Base-by-base conservation (phyloP, 768 basidiomycete genomes). In the Mycena olivaceomarginata region DNA sequence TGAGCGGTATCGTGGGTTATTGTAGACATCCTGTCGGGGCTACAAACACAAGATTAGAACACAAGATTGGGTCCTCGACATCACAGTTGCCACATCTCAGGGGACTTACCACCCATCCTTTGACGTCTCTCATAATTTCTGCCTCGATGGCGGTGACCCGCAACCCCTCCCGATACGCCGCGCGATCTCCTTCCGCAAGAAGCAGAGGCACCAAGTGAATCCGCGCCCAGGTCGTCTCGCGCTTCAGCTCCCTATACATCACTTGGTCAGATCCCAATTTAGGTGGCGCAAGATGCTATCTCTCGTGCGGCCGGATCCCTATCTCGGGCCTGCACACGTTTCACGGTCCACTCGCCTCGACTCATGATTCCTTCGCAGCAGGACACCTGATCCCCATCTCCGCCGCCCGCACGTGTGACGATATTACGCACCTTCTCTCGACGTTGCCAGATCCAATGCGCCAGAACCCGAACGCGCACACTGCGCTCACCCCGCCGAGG, bases 151-250 rank as follows among this genome's bases (percentile, higher is more conserved):
- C 94, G 70, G 94, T 67, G 65, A 93, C 93, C n/a, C 96, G 97
- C 82, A 93, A 91, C 82, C 93, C 87, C 51, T 96, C 92, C 76
- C 96, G 91, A 88, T 96, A 97, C 72, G 91, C 89, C 84, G 98
- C 97, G 71, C 98, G 94, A 88, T 99, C 98, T 5, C 94, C 94
- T 85, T 99, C 98, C 51, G 98, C 98, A 80, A 98, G 90, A 62
- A 99, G 90, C 73, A 99, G 85, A 12, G 98, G 98, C 43, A 97
- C 94, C 45, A 98, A 91, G 88, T 99, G 94, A 83, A 99, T 97
- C 78, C 98, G 93, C 74, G 97, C 96, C 98, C 98, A 99, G 46
- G 93, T 93, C 86, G 95, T 94, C 88, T 99, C 98, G 78, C 98
- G 92, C 84, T 95, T 90, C 56, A 99, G 90, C 88, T 99, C 98